Conservation (phyloP, 805 yeast genomes). For the Kuraishia hungarica region DNA sequence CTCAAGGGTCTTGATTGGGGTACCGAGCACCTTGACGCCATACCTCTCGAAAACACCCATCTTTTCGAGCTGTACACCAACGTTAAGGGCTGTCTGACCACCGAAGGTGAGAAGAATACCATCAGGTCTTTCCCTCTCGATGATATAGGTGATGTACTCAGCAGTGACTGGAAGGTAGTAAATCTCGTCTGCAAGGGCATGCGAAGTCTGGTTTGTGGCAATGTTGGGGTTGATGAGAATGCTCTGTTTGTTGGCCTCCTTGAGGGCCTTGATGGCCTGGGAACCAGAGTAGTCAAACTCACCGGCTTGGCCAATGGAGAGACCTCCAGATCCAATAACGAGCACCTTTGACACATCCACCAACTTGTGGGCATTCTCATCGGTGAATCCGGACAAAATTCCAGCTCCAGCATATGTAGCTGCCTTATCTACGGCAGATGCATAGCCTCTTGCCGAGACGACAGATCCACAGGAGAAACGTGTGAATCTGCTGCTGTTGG, state of each 20-base stretch:
- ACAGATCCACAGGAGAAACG: neutral
- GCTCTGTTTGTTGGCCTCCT: constrained; percentile 79
- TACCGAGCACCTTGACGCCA: constrained; percentile 91
- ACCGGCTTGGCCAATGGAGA: constrained; percentile 97
- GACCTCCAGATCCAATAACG: constrained; percentile 95
- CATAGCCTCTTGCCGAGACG: constrained; percentile 6
- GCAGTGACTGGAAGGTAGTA: constrained; percentile 95
- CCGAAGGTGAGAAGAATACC: constrained; percentile 95
- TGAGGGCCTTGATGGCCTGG: constrained; percentile 93
- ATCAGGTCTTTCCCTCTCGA: constrained; percentile 94
- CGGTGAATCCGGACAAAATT: constrained; percentile 45
- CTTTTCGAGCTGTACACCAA: constrained; percentile 90
- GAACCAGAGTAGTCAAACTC: constrained; percentile 97
- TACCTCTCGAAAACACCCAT: constrained; percentile 90
- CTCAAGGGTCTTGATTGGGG: constrained; percentile 92
- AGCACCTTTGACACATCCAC: constrained; percentile 85
- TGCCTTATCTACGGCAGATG: constrained; percentile 18
- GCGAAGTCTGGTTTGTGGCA: constrained; percentile 95
- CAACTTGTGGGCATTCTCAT: constrained; percentile 52
- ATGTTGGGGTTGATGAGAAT: constrained; percentile 91
- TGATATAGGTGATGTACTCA: constrained; percentile 90
- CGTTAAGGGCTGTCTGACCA: constrained; percentile 96
- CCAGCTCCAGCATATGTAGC: constrained; percentile 55
- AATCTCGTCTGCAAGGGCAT: constrained; percentile 89
- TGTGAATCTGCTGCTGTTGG: neutral